Percentiles rank a stretch among this genome's conserved stretches.
Evolutionary conservation across 2,329 filamentous ascomycete genomes (phyloP).

Genomic region (Fusarium subglutinans): DNA sequence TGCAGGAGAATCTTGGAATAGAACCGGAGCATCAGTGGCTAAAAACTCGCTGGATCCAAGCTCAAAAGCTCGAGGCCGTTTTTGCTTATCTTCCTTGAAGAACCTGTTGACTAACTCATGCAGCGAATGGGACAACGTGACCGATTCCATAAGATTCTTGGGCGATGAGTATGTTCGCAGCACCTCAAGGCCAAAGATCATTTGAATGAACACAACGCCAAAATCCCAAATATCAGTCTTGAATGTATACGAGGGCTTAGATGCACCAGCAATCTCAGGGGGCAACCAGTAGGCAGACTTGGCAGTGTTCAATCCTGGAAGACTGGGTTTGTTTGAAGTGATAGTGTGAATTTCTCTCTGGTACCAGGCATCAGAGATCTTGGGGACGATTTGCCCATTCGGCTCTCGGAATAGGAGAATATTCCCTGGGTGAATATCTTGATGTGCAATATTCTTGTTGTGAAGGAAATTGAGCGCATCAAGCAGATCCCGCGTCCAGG

Average conservation of each 20-base stretch:
- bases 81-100: constrained; percentile 85
- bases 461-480: constrained; percentile 91
- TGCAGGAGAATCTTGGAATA: constrained; percentile 57
- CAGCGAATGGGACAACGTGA: constrained; percentile 77
- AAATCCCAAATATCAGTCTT: constrained; percentile 97
- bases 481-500: constrained; percentile 91
- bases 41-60: constrained; percentile 72
- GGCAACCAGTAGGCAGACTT: constrained; percentile 86
- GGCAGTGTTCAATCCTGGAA: constrained; percentile 66
- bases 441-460: constrained; percentile 83
- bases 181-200: constrained; percentile 87
- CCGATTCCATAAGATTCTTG: constrained; percentile 73
- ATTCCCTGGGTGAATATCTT: constrained; percentile 82
- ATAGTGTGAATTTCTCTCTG: constrained; percentile 74
- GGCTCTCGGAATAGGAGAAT: constrained; percentile 78
- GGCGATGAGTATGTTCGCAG: constrained; percentile 83
- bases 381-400: constrained; percentile 75
- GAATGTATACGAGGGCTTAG: constrained; percentile 70
- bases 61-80: constrained; percentile 83
- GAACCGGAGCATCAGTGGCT: constrained; percentile 69
- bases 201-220: constrained; percentile 89
- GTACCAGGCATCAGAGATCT: constrained; percentile 78
- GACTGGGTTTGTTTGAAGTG: constrained; percentile 59
- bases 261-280: constrained; percentile 74
- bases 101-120: constrained; percentile 84